Evolutionary conservation across 1,139 yeast species (phyloP), one percentile per base, ranked within the genome.

Genomic region (Geotrichum aggregatum): DNA sequence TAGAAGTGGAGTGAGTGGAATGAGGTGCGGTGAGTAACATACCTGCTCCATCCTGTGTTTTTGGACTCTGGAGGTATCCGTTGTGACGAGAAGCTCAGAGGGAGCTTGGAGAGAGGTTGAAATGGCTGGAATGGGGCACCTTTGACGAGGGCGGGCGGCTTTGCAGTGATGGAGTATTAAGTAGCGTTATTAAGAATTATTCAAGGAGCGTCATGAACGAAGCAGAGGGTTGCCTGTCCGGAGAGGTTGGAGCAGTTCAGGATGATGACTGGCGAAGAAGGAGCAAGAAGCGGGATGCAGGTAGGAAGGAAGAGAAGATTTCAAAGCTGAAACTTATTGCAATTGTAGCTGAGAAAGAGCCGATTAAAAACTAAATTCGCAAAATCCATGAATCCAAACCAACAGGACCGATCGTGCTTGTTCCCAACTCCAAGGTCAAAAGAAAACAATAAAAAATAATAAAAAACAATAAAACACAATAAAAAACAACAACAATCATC

Each of bases 31-130:
- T 10, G 16, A 30, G 16, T 1, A 10, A 14, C 38, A 19, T 44
- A 36, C 47, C 47, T 44, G 47, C 47, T 44, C 39, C 41, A 40
- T 40, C 44, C 18, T 40, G 18, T 26, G 44, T 24, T 40, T 40
- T 5, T 22, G 31, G 24, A 44, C 39, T 34, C 39, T 34, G 21
- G 33, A 13, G n/a, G 47, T n/a, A 35, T 44, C 39, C 47, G 47
- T 44, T 19, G 40, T 44, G 47, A 44, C 39, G 28, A 30, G 16
- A 36, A 22, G 39, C n/a, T 7, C 26, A 13, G 33, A n/a, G 21
- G 40, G 22, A 40, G 44, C 44, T n/a, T 39, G 19, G 18, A 40
- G 33, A 22, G 10, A 18, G n/a, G 31, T 3, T 13, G 22, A 18
- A 18, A 36, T 19, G 41, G 22, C 5, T 33, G 18, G 11, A n/a